A percentile compares a stretch with the other conserved stretches of the same genome.
These are phyloP conservation scores for Coprinellus aureogranulatus DNA, from an alignment of 768 basidiomycete genomes.

Conservation along the genomic window DNA sequence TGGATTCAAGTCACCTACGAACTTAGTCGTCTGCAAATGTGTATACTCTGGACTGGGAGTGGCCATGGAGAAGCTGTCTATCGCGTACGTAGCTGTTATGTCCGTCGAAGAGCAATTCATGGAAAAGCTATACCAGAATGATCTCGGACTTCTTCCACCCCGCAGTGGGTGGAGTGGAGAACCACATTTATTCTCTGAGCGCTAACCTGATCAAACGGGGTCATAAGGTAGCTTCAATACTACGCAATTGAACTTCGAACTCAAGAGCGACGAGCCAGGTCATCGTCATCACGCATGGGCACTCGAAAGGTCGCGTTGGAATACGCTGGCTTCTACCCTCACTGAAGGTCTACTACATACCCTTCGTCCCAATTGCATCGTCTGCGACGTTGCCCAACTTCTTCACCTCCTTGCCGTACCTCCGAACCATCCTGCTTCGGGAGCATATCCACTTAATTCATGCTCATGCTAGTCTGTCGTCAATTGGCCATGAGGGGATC, in stretches of 20 bases:
- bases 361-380: constrained; percentile 83
- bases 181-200: constrained; percentile 90
- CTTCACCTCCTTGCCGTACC: constrained; percentile 87
- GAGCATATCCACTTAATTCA: constrained; percentile 88
- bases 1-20: too few relatives aligned
- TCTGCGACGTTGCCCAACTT: constrained; percentile 94
- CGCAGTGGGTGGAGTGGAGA: constrained; percentile 92
- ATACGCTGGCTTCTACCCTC: constrained; percentile 84
- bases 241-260: neutral
- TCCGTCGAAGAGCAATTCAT: too few relatives aligned
- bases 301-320: constrained; percentile 81
- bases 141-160: constrained; percentile 97
- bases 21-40: too few relatives aligned
- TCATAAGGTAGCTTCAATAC: constrained; percentile 61
- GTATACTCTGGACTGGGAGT: too few relatives aligned
- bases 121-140: constrained; percentile 55
- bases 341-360: constrained; percentile 93
- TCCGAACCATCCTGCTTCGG: constrained; percentile 82
- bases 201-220: constrained; percentile 78
- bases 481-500: constrained; percentile 90
- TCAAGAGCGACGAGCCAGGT: constrained; percentile 48
- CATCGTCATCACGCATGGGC: constrained; percentile 91
- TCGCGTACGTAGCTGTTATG: constrained; percentile 19
- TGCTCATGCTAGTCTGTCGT: constrained; percentile 86
- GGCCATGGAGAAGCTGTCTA: constrained; percentile 16